Base-by-base conservation (phyloP, 2,329 filamentous ascomycete genomes). In the Talaromyces sp. region DNA sequence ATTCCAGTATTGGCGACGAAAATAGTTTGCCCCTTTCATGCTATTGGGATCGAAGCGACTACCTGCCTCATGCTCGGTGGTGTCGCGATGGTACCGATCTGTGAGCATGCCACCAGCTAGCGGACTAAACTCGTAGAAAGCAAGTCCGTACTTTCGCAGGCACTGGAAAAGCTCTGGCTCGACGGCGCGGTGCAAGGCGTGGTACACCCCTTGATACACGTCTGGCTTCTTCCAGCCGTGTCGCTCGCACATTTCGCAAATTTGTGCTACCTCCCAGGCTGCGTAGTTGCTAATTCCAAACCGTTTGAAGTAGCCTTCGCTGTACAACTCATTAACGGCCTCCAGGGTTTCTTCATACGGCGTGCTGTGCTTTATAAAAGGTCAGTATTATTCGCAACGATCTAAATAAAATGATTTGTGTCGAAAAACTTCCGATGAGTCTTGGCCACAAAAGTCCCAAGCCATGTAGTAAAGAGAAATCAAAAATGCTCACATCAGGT, bases 121-220 rank as follows among this genome's bases (percentile, higher is more conserved):
- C 0, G 78, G 78, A 19, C 76, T 73, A 65, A 71, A 79, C 8
- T 63, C 68, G 61, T 79, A 78, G 51, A 79, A 73, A 0, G 74
- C 69, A 3, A 81, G 74, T 17, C 72, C 73, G 58, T 80, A 77
- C 31, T 77, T 64, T 3, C 78, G 69, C 14, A 80, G 69, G 56
- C 75, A 77, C 2, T 74, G 74, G 48, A 81, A 66, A 2, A 80
- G 67, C 63, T 80, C 78, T 1, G 67, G 62, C 63, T 80, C 77
- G 1, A 77, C 69, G 1, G 65, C 65, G 0, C 79, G 69, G 38
- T 72, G 66, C 1, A 79, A 60, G 1, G 72, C 70, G 58, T 78
- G 74, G 62, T 79, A 80, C 2, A 76, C 65, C 5, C 80, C 80
- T 62, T 82, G 80, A 62, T 80, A 81, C 7, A 80, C 78, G 2